Percentiles rank a stretch among this genome's conserved stretches.
These are phyloP conservation scores for Pterocarpus santalinus DNA, from an alignment of 306 rosid genomes.

Conservation along the genomic window DNA sequence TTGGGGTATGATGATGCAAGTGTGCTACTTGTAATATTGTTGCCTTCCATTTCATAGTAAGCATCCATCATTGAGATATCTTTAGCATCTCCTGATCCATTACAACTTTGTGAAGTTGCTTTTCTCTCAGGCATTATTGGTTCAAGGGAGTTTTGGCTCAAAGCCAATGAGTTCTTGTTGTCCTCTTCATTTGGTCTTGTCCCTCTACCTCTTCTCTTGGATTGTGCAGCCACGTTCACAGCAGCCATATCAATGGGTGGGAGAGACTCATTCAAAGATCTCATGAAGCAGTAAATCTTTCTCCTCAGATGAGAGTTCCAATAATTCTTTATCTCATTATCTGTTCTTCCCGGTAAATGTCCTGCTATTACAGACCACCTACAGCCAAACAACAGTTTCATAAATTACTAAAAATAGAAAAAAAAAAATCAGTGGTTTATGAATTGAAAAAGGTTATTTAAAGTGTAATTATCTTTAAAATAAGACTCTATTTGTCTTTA, in stretches of 20 bases:
- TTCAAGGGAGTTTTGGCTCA: conserved; percentile 40
- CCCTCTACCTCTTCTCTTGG: conserved; percentile 43
- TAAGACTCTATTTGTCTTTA: too few species aligned
- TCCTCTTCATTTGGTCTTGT: conserved; percentile 40
- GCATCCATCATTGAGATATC: conserved; percentile 38
- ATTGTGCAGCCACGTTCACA: conserved; percentile 17
- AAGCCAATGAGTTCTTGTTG: conserved; percentile 11
- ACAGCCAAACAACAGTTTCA: conserved; percentile 9
- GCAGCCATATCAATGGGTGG: conserved; percentile 45
- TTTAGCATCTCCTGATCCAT: conserved; percentile 31
- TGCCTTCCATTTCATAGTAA: conserved; percentile 12
- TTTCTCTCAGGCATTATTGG: conserved; percentile 16
- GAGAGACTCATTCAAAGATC: conserved; percentile 49
- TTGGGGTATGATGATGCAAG: conserved; percentile 13
- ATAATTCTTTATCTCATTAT: conserved; percentile 85
- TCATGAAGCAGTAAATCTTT: conserved; percentile 68
- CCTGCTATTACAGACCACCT: conserved; percentile 95
- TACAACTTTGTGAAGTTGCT: neutral
- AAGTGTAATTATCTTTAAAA: too few species aligned
- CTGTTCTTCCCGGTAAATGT: conserved; percentile 84
- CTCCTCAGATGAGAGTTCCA: conserved; percentile 91
- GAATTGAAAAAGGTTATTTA: too few species aligned
- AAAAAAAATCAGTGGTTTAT: too few species aligned
- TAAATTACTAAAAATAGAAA: too few species aligned
- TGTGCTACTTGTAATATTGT: neutral